phyloP scores from a whole-genome alignment of 352 stramenopile genomes.

The Pythium biforme region DNA sequence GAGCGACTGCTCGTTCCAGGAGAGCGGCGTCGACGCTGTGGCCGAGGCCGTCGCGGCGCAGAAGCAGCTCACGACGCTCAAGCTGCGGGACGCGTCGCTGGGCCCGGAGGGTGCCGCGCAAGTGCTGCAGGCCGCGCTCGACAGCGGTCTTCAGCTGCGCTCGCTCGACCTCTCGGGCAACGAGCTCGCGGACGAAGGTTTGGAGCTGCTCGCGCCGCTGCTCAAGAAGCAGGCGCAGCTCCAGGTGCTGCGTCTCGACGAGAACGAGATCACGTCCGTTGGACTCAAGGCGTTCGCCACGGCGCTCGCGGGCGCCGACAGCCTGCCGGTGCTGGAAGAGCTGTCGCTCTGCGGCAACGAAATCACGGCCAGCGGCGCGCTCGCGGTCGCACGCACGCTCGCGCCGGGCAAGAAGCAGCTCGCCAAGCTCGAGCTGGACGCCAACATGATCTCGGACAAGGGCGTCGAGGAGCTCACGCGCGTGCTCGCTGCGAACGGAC shows the following conservation, averaged over 20 bases:
- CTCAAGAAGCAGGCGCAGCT: slow-evolving; percentile 54
- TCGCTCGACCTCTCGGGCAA: slow-evolving; percentile 91
- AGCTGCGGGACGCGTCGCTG: slow-evolving; percentile 89
- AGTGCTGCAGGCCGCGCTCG: slow-evolving; percentile 67
- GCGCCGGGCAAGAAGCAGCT: slow-evolving; percentile 45
- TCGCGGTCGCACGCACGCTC: slow-evolving; percentile 49
- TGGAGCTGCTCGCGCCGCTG: slow-evolving; percentile 59
- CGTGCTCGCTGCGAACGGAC: slow-evolving; percentile 44
- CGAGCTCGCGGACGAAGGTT: slow-evolving; percentile 72
- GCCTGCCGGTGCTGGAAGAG: slow-evolving; percentile 41
- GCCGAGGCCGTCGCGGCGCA: slow-evolving; percentile 67
- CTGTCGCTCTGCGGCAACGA: slow-evolving; percentile 71
- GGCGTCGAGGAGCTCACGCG: slow-evolving; percentile 47
- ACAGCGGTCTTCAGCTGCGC: slow-evolving; percentile 59
- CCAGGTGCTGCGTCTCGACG: slow-evolving; percentile 66
- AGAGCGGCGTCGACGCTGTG: slow-evolving; percentile 67
- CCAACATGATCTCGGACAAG: slow-evolving; percentile 76
- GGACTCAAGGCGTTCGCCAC: slow-evolving; percentile 42
- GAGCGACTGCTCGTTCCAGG: slow-evolving; percentile 91
- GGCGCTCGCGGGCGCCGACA: slow-evolving; percentile 25
- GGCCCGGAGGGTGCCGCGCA: slow-evolving; percentile 69
- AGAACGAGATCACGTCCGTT: slow-evolving; percentile 79
- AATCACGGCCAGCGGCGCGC: slow-evolving; percentile 70
- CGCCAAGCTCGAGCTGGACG: slow-evolving; percentile 53
- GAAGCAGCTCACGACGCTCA: slow-evolving; percentile 69